Evolutionary conservation across 2,329 filamentous ascomycete genomes (phyloP), one percentile per base, ranked within the genome.

Genomic region (Metarhizium album): DNA sequence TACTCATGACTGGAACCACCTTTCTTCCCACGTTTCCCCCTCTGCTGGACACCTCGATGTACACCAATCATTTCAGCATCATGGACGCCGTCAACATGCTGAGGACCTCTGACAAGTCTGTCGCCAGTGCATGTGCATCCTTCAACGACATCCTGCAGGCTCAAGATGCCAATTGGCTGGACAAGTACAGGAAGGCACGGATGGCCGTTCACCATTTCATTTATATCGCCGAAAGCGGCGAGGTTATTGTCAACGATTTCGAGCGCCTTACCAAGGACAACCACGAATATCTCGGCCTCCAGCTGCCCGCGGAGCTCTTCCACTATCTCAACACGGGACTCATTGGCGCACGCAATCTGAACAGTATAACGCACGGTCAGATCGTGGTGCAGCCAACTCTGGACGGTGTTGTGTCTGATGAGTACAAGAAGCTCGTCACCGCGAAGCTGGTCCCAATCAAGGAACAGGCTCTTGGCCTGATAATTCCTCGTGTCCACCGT

Each of bases 201-300:
- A 84, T 94, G 77, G 84, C 84, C 1, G 80, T 96, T 47, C 86
- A 90, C 61, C 91, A 97, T 66, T 90, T 91, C 66, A 84, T 94
- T 40, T 82, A 90, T 60, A 82, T 95, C 57, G 80, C 83, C 33
- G 76, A 81, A 50, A 80, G 80, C n/a, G 93, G 93, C 40, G 82
- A 85, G 60, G 78, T 95, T 47, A 79, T 80, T 53, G 85, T 90
- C 16, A 76, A 88, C 59, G 83, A 90, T 59, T 78, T 75, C 50
- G 84, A 87, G 7, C 76, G 81, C 50, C 79, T 90, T 20, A 90
- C 93, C 2, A 79, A 78, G 45, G 90, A 97, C 63, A 84, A 93
- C 57, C 87, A 94, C 63, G 84, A 91, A 61, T 90, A 96, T 63
- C 80, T 96, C 54, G 90, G 90, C n/a, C 80, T 94, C 53, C 86